These are phyloP conservation scores for Oemleria cerasiformis DNA, from an alignment of 306 rosid genomes.

Conservation along the genomic window DNA sequence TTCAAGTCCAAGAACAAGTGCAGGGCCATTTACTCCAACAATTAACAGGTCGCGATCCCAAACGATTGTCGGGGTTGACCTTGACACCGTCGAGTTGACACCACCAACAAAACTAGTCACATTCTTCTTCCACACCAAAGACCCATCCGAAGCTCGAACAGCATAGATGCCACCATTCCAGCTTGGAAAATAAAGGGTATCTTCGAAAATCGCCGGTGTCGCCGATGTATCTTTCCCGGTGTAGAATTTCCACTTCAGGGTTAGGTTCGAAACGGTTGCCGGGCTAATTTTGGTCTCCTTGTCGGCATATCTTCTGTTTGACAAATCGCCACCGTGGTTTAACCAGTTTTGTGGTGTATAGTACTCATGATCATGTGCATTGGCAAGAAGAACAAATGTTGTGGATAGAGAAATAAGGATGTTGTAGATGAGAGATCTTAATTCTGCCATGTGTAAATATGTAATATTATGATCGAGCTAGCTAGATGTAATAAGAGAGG, in stretches of 20 bases:
- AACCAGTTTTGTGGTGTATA: slow-evolving; percentile 30
- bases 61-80: slow-evolving; percentile 52
- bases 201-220: slow-evolving; percentile 41
- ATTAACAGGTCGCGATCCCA: slow-evolving; percentile 24
- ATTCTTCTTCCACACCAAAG: slow-evolving; percentile 29
- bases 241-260: slow-evolving; percentile 43
- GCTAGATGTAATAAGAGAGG: no score
- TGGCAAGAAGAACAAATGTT: neutral
- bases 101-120: slow-evolving; percentile 24
- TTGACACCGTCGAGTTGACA: slow-evolving; percentile 34
- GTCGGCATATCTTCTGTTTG: slow-evolving; percentile 51
- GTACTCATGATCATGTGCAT: neutral
- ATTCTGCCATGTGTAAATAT: no score
- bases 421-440: no score
- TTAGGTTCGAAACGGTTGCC: slow-evolving; percentile 23
- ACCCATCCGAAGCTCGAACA: slow-evolving; percentile 33
- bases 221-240: slow-evolving; percentile 47
- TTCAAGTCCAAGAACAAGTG: slow-evolving; percentile 42
- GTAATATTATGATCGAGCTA: no score
- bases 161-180: slow-evolving; percentile 54
- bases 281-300: slow-evolving; percentile 41
- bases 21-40: slow-evolving; percentile 55
- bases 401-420: neutral
- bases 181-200: slow-evolving; percentile 41
- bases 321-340: slow-evolving; percentile 56